phyloP scores from a whole-genome alignment of 169 alveolate genomes.

The Cryptosporidium tyzzeri region DNA sequence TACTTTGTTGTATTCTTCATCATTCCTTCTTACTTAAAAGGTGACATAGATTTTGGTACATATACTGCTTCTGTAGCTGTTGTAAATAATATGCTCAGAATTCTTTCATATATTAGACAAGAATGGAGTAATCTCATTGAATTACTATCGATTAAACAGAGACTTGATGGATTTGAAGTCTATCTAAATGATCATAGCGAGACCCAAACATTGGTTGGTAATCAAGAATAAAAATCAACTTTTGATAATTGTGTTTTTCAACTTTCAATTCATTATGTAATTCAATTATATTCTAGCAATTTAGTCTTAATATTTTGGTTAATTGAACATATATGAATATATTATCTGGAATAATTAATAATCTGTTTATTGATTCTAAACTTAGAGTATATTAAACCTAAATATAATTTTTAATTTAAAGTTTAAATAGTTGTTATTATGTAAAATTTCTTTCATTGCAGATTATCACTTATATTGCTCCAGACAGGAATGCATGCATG shows the following conservation, averaged over 20 bases:
- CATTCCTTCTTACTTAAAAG: constrained; percentile 38
- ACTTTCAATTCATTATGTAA: no score
- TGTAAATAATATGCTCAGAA: constrained; percentile 43
- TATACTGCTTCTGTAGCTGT: constrained; percentile 54
- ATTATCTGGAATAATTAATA: no score
- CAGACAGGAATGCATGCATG: not conserved
- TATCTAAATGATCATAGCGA: constrained; percentile 8
- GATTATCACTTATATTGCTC: no score
- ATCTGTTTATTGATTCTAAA: not conserved
- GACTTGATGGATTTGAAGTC: constrained; percentile 62
- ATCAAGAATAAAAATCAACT: not conserved
- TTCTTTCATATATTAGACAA: constrained; percentile 57
- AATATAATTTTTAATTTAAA: no score
- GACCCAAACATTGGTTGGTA: not conserved
- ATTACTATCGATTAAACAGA: constrained; percentile 35
- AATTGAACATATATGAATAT: no score
- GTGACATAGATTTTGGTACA: constrained; percentile 59
- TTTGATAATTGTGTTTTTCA: not conserved
- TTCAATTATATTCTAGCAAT: no score
- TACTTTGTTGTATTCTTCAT: constrained; percentile 37
- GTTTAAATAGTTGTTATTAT: no score
- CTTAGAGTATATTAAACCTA: not conserved
- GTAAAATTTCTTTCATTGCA: not conserved
- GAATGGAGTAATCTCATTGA: constrained; percentile 71
- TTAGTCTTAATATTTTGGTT: no score